Conservation (phyloP, 805 yeast genomes). For the Metschnikowia noctiluminum region DNA sequence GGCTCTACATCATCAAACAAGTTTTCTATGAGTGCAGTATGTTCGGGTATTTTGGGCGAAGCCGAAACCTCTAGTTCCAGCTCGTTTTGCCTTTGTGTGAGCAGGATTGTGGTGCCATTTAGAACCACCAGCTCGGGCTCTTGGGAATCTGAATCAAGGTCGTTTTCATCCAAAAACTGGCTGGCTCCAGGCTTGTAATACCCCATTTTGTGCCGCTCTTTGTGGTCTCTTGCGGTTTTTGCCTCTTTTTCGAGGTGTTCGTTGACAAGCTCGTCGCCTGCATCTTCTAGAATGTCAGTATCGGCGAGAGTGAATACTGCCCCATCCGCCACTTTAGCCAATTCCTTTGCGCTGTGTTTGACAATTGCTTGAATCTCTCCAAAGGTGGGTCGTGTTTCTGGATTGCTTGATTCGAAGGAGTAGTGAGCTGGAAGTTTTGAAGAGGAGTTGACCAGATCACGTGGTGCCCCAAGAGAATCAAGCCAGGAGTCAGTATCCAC, state of each 20-base stretch:
- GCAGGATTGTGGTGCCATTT: slow-evolving; percentile 7
- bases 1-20: slow-evolving; percentile 13
- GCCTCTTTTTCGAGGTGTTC: slow-evolving; percentile 27
- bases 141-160: slow-evolving; percentile 8
- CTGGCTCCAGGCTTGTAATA: slow-evolving; percentile 5
- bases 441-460: not conserved
- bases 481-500: slow-evolving; percentile 14
- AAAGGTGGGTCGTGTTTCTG: not conserved
- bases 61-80: not conserved
- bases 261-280: slow-evolving; percentile 35
- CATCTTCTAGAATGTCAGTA: slow-evolving; percentile 32
- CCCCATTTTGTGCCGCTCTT: slow-evolving; percentile 22
- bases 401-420: not conserved
- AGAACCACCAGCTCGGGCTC: slow-evolving; percentile 3
- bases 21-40: not conserved
- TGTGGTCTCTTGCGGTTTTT: slow-evolving; percentile 28
- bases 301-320: slow-evolving; percentile 60
- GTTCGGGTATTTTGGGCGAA: not conserved
- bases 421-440: too few species aligned
- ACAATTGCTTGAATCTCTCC: slow-evolving; percentile 23
- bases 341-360: slow-evolving; percentile 44
- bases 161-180: not conserved
- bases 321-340: slow-evolving; percentile 36
- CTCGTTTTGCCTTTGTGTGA: not conserved
- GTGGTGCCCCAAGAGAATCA: slow-evolving; percentile 15